These are phyloP conservation scores for Salix exigua DNA, from an alignment of 345 rosid genomes.

Conservation along the genomic window DNA sequence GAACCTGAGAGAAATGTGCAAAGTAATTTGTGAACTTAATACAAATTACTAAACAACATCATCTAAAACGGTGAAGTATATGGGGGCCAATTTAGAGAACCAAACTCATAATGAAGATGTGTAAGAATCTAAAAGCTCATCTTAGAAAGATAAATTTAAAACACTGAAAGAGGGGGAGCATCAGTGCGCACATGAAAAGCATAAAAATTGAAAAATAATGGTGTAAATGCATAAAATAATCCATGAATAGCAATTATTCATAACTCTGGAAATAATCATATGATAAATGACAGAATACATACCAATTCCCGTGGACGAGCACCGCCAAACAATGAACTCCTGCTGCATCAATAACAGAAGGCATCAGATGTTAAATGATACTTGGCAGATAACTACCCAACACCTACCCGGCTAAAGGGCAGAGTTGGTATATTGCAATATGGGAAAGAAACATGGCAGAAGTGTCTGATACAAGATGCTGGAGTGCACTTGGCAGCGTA, in stretches of 20 bases:
- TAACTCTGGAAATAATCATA: not conserved
- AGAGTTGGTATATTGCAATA: not conserved
- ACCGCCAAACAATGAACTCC: slow-evolving; percentile 28
- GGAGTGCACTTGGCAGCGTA: not conserved
- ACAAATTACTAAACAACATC: not conserved
- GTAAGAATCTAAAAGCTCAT: not conserved
- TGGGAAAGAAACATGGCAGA: not conserved
- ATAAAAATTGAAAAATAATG: not conserved
- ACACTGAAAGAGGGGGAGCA: not conserved
- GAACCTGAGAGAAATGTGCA: slow-evolving; percentile 18
- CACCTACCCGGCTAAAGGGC: not conserved
- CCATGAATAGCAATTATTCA: not conserved
- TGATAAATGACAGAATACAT: not conserved
- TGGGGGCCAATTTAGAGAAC: not conserved
- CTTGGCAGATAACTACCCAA: not conserved
- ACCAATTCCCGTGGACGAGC: slow-evolving; percentile 26
- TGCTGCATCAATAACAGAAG: slow-evolving; percentile 15
- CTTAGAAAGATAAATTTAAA: not conserved
- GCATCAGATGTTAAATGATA: not conserved
- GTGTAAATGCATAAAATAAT: no score
- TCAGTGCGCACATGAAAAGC: not conserved
- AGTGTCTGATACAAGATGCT: not conserved
- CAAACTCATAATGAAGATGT: not conserved
- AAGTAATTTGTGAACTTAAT: not conserved
- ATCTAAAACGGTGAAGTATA: not conserved